Evolutionary conservation across 805 yeast species (phyloP), one percentile per base, ranked within the genome.

Genomic region (Deakozyma indianensis): DNA sequence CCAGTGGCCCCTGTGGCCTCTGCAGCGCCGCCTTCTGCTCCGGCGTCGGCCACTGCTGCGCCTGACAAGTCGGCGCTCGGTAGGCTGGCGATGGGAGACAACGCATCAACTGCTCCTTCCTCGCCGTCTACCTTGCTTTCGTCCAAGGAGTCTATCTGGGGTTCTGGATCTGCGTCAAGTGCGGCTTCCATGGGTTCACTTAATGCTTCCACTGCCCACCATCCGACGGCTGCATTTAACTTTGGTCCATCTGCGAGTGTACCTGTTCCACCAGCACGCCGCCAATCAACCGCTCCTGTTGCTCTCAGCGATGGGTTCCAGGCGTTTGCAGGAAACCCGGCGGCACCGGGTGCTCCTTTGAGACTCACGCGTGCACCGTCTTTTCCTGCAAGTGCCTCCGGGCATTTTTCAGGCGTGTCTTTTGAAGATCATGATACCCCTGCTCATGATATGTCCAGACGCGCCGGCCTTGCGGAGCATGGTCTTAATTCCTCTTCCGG

Each of bases 11-110:
- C 47, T 24, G 27, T 25, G 20, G 21, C 44, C 45, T 22, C 41
- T 41, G 3, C 43, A 23, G 28, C 51, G 43, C 22, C 42, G 32
- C 32, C 41, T 45, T 18, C 43, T 22, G 29, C 44, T 15, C 35
- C 29, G 18, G 41, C 42, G 41, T 41, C 43, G 18, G 43, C 41
- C 7, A 25, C 22, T 25, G 20, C 32, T 15, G 23, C 45, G 7
- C 41, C 22, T 16, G 23, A 22, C 24, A 32, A 32, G 38, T 32
- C 38, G 18, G 38, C 38, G 11, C 38, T 32, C 38, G 18, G 38
- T n/a, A 14, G 38, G 11, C 38, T 32, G 20, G 38, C 18, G 20
- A n/a, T n/a, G 20, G 28, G 14, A 14, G 38, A 32, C 38, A 7
- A 14, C 18, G 38, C 18, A 7, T 14, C 38, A 14, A 32, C 38